Evolutionary conservation across 2,329 filamentous ascomycete species (phyloP), one percentile per base, ranked within the genome.

Genomic region (Alternaria brassicicola): DNA sequence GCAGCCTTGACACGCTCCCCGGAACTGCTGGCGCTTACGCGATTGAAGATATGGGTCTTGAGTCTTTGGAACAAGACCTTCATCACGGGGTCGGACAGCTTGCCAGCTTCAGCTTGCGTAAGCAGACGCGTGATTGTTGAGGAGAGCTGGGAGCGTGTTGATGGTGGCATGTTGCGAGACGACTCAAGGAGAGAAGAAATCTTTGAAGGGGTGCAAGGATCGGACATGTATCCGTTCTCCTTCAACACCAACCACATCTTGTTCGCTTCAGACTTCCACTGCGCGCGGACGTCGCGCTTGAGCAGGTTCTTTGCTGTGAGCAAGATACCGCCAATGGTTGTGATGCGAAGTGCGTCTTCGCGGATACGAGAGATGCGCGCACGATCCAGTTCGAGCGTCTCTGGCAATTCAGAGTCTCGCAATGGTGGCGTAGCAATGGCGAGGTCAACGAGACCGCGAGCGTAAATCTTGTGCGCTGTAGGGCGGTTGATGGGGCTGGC

Each of bases 251-350:
- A 79, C 80, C 89, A 86, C 63, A 93, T 86, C n/a, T 90, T 86
- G 3, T 82, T 80, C 0, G 90, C 89, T 76, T 93, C 89, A 23
- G 82, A 85, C 76, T 89, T 91, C 91, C 91, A 95, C 19, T 89
- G 87, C 12, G 85, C 85, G 42, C 91, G 87, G 3, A 92, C 89
- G 70, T 94, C 91, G 15, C 91, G 87, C 78, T 93, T 93, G 30
- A 95, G 84, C 7, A 94, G 81, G 66, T 93, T 94, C 80, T 95
- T 95, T 76, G 89, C 89, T 50, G 92, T 92, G 13, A 94, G 79
- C 26, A 93, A 80, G 46, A 94, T 89, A 0, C 90, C 89, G 1
- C 89, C 90, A 3, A 89, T 85, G 1, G 89, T 90, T 21, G 91
- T 85, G 66, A 94, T 88, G 42, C 87, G 85, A 43, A 89, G 78